Conservation (phyloP, 495 filamentous ascomycete species). For the Thozetella sp. region DNA sequence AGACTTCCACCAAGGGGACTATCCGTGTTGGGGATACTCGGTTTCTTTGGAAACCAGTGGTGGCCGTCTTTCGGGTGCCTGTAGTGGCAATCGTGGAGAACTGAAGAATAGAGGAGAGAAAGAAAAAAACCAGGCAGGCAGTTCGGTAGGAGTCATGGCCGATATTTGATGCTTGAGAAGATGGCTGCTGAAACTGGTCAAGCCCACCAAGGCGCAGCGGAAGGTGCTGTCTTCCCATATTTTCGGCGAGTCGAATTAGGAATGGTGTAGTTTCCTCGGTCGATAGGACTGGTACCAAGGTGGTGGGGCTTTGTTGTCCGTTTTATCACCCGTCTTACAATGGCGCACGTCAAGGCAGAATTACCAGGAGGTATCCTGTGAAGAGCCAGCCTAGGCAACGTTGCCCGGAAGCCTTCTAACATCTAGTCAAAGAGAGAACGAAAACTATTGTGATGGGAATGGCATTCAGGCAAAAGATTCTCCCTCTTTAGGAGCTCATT, state of each 20-base stretch:
- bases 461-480: too few relatives aligned
- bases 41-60: too few relatives aligned
- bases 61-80: not conserved
- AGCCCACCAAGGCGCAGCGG: conserved; percentile 28
- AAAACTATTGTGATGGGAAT: too few relatives aligned
- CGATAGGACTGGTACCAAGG: conserved; percentile 10
- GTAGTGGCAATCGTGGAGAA: conserved; percentile 12
- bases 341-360: not conserved
- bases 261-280: conserved; percentile 9
- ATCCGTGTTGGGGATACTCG: not conserved
- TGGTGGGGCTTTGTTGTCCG: conserved; percentile 11
- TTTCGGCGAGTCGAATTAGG: conserved; percentile 34
- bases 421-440: too few relatives aligned
- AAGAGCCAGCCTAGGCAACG: too few relatives aligned
- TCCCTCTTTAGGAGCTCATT: too few relatives aligned
- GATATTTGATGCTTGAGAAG: conserved; percentile 43
- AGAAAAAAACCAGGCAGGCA: conserved; percentile 15
- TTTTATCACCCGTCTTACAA: not conserved
- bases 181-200: conserved; percentile 4
- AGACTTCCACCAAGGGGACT: not conserved
- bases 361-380: too few relatives aligned
- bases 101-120: conserved; percentile 24
- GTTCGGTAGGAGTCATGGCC: conserved; percentile 48
- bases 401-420: too few relatives aligned
- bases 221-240: conserved; percentile 13